These are phyloP conservation scores for Endoconidiophora laricicola DNA, from an alignment of 2,329 filamentous ascomycete species.

Conservation along the genomic window DNA sequence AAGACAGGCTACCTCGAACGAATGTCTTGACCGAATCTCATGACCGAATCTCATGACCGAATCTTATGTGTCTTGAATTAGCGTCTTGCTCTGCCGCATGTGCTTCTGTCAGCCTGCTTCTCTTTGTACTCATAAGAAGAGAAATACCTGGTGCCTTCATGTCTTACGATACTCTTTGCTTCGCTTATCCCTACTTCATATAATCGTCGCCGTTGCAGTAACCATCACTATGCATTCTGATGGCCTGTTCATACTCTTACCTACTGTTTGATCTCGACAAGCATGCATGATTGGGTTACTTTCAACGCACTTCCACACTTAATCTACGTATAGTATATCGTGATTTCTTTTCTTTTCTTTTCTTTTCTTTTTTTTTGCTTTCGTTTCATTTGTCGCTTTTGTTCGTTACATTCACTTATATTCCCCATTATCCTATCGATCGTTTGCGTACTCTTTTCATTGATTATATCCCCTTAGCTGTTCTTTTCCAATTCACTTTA, in stretches of 20 bases:
- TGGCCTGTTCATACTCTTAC: neutral
- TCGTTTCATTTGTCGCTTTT: neutral
- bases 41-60: too few species aligned
- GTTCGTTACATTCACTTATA: neutral
- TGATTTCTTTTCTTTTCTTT: constrained; percentile 3
- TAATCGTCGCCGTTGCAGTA: too few species aligned
- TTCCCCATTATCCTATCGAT: neutral
- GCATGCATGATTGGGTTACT: neutral
- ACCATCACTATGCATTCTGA: too few species aligned
- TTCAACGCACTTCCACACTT: neutral
- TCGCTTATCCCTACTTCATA: neutral
- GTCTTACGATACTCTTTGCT: constrained; percentile 4
- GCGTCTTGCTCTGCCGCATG: too few species aligned
- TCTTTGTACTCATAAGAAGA: too few species aligned
- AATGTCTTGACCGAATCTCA: too few species aligned
- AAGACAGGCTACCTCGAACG: neutral
- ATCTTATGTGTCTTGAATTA: too few species aligned
- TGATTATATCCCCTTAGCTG: neutral
- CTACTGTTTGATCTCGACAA: too few species aligned
- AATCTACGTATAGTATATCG: constrained; percentile 3
- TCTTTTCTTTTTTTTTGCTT: neutral
- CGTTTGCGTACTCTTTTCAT: neutral
- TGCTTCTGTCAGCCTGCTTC: too few species aligned
- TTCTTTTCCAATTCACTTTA: neutral
- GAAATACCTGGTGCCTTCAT: neutral